phyloP scores from a whole-genome alignment of 2,329 filamentous ascomycete genomes.

The Cryphonectria parasitica region DNA sequence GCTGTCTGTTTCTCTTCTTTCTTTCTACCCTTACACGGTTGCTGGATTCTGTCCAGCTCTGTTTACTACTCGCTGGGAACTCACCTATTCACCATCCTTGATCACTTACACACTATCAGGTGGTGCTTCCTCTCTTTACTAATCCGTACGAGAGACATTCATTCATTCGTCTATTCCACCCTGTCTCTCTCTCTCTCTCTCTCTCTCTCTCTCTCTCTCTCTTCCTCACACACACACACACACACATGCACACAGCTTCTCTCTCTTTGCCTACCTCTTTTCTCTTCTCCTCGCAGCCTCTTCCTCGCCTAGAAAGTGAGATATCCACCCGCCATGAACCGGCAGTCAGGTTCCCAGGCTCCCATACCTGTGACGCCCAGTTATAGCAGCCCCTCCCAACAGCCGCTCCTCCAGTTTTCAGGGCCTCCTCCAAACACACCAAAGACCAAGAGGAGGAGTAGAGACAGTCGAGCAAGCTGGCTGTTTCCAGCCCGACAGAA shows the following conservation, averaged over 20 bases:
- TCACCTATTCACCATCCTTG: not conserved
- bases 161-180: not conserved
- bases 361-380: conserved; percentile 30
- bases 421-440: conserved; percentile 12
- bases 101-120: not conserved
- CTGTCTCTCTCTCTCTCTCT: not conserved
- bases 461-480: conserved; percentile 25
- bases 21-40: not conserved
- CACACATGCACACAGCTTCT: not conserved
- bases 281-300: not conserved
- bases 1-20: not conserved
- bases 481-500: conserved; percentile 25
- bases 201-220: not conserved
- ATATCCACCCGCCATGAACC: conserved; percentile 18
- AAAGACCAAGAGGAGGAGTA: conserved; percentile 24
- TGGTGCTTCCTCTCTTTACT: not conserved
- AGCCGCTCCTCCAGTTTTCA: conserved; percentile 24
- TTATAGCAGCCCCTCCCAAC: conserved; percentile 22
- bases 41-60: not conserved
- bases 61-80: not conserved
- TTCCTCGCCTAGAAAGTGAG: not conserved
- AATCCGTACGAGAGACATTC: not conserved
- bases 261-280: not conserved
- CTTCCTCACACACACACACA: too few species aligned
- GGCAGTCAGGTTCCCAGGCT: conserved; percentile 26